These are phyloP conservation scores for Penicillium parvum DNA, from an alignment of 495 filamentous ascomycete genomes.

Conservation along the genomic window DNA sequence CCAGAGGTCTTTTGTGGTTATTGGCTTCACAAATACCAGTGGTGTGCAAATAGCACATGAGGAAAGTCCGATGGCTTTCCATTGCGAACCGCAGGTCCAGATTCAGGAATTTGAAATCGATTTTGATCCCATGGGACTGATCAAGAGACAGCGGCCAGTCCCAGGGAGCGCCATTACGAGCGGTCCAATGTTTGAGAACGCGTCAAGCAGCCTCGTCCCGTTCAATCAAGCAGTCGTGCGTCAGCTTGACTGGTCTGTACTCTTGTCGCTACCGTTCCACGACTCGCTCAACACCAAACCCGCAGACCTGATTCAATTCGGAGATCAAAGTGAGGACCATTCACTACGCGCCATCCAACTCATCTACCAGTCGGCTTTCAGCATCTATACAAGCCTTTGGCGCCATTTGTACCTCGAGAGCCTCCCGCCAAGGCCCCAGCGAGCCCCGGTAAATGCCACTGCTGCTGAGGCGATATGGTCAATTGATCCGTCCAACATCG, in stretches of 20 bases:
- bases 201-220: conserved; percentile 5
- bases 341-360: conserved; percentile 4
- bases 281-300: not conserved
- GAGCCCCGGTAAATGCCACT: not conserved
- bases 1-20: conserved; percentile 2
- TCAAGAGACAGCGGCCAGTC: conserved; percentile 8
- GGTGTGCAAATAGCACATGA: not conserved
- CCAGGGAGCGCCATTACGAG: conserved; percentile 5
- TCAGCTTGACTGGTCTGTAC: conserved; percentile 1
- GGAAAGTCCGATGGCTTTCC: conserved; percentile 2
- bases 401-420: conserved; percentile 10
- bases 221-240: conserved; percentile 11
- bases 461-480: conserved; percentile 9
- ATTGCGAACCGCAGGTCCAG: conserved; percentile 13
- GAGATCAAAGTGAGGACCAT: not conserved
- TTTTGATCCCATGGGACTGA: conserved; percentile 8
- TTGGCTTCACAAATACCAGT: not conserved
- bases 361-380: conserved; percentile 20
- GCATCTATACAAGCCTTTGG: conserved; percentile 12
- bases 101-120: conserved; percentile 13
- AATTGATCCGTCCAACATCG: conserved; percentile 11
- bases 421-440: not conserved
- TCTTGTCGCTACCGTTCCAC: not conserved
- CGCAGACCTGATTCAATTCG: not conserved
- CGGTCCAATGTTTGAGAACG: conserved; percentile 13